These are phyloP conservation scores for Hanseniaspora nectarophila DNA, from an alignment of 805 yeast genomes.

Conservation along the genomic window DNA sequence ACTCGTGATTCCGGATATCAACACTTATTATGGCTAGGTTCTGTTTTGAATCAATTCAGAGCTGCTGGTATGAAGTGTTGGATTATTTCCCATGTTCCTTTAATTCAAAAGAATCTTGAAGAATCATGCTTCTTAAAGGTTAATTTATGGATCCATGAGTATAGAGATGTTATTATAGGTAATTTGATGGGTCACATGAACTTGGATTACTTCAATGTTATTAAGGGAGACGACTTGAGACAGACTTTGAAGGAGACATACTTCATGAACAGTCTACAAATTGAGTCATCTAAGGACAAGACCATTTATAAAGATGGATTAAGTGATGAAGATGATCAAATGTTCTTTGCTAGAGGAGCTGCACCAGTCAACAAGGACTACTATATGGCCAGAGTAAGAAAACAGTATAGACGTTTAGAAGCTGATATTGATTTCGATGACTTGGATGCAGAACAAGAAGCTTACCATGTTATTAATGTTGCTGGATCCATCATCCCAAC, in stretches of 20 bases:
- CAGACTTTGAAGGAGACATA: neutral
- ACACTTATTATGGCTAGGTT: slow-evolving; percentile 65
- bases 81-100: slow-evolving; percentile 84
- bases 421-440: neutral
- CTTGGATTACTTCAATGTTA: slow-evolving; percentile 70
- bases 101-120: slow-evolving; percentile 66
- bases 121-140: slow-evolving; percentile 60
- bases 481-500: slow-evolving; percentile 73
- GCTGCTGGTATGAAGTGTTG: slow-evolving; percentile 69
- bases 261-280: slow-evolving; percentile 8
- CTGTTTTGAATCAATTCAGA: slow-evolving; percentile 60
- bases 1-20: slow-evolving; percentile 71
- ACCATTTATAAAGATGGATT: slow-evolving; percentile 17
- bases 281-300: neutral
- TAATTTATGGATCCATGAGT: slow-evolving; percentile 72
- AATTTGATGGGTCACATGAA: slow-evolving; percentile 86
- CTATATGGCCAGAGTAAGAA: slow-evolving; percentile 36
- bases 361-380: slow-evolving; percentile 54
- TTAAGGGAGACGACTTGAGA: slow-evolving; percentile 42
- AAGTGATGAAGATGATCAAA: slow-evolving; percentile 26
- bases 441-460: neutral
- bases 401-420: slow-evolving; percentile 17
- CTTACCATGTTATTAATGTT: slow-evolving; percentile 55
- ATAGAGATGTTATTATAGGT: slow-evolving; percentile 71
- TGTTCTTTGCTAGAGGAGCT: slow-evolving; percentile 42